Evolutionary conservation across 2,329 filamentous ascomycete species (phyloP).

Genomic region (Chaetothyriales sp.): DNA sequence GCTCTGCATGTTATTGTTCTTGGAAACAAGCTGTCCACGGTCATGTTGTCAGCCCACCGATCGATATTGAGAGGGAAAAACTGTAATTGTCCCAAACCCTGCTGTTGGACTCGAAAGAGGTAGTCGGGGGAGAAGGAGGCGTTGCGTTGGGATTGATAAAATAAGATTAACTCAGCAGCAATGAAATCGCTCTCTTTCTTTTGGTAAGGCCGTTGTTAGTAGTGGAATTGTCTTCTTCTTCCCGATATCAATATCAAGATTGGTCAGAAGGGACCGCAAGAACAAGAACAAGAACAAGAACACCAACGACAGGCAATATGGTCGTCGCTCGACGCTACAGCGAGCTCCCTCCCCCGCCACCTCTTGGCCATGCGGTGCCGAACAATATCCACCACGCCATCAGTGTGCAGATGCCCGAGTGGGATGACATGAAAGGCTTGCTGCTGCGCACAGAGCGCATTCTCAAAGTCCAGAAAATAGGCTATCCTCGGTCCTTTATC

Average conservation of each 20-base stretch:
- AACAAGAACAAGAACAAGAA: too few species aligned
- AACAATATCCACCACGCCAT: constrained; percentile 9
- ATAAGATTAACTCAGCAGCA: neutral
- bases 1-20: neutral
- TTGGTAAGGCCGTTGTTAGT: too few species aligned
- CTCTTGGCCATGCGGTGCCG: constrained; percentile 8
- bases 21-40: too few species aligned
- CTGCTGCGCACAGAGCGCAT: neutral
- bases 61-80: neutral
- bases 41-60: neutral
- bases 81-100: neutral
- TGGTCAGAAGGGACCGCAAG: too few species aligned
- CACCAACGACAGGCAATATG: neutral
- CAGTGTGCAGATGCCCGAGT: constrained; percentile 7
- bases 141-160: neutral
- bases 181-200: too few species aligned
- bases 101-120: neutral
- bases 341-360: constrained; percentile 1
- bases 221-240: too few species aligned
- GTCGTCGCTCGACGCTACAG: neutral
- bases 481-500: constrained; percentile 9
- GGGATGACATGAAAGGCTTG: constrained; percentile 6
- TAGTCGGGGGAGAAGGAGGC: neutral
- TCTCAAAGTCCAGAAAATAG: neutral
- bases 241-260: too few species aligned